Evolutionary conservation across 2,329 filamentous ascomycete species (phyloP).

Genomic region (Aspergillus jensenii): DNA sequence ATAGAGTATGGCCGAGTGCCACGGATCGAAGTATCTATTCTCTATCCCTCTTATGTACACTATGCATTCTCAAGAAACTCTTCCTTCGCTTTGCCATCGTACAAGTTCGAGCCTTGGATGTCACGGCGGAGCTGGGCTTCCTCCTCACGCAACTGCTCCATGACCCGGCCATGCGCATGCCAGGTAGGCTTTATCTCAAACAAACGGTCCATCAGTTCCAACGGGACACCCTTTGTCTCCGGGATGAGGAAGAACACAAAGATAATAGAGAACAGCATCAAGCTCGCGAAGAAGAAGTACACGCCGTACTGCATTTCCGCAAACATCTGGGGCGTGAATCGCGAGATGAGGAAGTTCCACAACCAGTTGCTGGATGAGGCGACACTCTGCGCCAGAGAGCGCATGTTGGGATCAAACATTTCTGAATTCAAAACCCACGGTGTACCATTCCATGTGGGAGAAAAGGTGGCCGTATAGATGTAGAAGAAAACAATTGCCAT

Average conservation of each 20-base stretch:
- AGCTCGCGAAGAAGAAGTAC: conserved; percentile 65
- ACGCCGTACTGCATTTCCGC: conserved; percentile 55
- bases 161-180: conserved; percentile 34
- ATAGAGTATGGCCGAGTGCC: too few relatives aligned
- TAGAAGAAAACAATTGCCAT: conserved; percentile 67
- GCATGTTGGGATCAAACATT: conserved; percentile 71
- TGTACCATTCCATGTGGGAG: conserved; percentile 70
- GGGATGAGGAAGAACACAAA: conserved; percentile 63
- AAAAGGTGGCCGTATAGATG: conserved; percentile 73
- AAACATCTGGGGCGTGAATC: conserved; percentile 46
- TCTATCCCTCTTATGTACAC: background rate
- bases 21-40: too few relatives aligned
- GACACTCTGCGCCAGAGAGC: conserved; percentile 70
- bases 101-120: conserved; percentile 10
- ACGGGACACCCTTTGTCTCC: conserved; percentile 64
- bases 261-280: conserved; percentile 58
- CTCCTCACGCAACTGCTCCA: conserved; percentile 33
- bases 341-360: conserved; percentile 39
- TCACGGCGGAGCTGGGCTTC: conserved; percentile 35
- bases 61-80: background rate
- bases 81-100: background rate
- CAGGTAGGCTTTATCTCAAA: conserved; percentile 47
- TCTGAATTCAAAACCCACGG: conserved; percentile 75
- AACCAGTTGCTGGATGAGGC: conserved; percentile 48
- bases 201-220: conserved; percentile 64